phyloP scores from a whole-genome alignment of 306 rosid species.

The Arachis hypogaea region DNA sequence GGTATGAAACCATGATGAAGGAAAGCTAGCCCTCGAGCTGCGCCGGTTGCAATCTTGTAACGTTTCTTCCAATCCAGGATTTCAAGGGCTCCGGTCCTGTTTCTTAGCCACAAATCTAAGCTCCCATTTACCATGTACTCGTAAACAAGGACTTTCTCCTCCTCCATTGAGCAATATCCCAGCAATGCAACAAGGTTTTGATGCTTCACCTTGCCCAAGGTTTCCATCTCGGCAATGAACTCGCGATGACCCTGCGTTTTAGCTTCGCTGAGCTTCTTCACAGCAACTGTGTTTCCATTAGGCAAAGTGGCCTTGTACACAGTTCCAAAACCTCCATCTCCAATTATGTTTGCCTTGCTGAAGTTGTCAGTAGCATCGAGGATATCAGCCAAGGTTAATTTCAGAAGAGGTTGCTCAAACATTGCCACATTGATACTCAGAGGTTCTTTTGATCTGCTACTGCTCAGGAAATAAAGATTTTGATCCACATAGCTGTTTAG shows the following conservation, averaged over 20 bases:
- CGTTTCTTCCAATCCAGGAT: constrained; percentile 87
- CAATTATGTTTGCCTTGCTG: constrained; percentile 93
- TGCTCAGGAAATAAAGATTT: constrained; percentile 82
- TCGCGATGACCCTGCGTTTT: constrained; percentile 96
- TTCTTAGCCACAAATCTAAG: constrained; percentile 94
- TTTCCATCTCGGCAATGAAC: constrained; percentile 97
- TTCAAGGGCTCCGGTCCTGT: constrained; percentile 79
- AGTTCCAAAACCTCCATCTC: constrained; percentile 98
- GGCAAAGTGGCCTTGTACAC: constrained; percentile 93
- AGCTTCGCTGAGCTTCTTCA: constrained; percentile 92
- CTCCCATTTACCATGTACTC: constrained; percentile 97
- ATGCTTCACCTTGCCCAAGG: constrained; percentile 95
- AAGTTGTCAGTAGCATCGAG: constrained; percentile 91
- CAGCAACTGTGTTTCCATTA: constrained; percentile 77
- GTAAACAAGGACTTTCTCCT: constrained; percentile 93
- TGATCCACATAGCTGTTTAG: constrained; percentile 66
- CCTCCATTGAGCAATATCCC: constrained; percentile 90
- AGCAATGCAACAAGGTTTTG: constrained; percentile 82
- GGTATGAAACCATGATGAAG: constrained; percentile 94
- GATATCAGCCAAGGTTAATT: constrained; percentile 71
- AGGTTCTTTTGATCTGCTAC: constrained; percentile 95
- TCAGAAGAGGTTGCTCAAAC: constrained; percentile 97
- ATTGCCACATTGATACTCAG: constrained; percentile 87
- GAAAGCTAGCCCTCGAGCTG: constrained; percentile 85
- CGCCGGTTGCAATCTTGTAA: constrained; percentile 69